Evolutionary conservation across 2,329 filamentous ascomycete species (phyloP).

Genomic region (Trichophyton rubrum): DNA sequence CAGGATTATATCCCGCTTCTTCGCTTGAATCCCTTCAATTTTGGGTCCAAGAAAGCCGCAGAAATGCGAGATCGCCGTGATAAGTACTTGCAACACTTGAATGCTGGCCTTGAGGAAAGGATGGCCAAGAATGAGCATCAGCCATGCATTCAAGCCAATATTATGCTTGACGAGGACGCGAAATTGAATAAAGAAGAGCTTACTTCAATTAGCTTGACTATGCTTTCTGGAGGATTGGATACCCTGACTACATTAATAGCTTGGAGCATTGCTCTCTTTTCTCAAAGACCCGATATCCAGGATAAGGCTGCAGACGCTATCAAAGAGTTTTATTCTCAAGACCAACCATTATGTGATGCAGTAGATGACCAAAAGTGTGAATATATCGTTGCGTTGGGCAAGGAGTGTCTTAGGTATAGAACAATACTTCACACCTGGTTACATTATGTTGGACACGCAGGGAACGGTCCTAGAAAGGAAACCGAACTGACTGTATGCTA

Average conservation of each 20-base stretch:
- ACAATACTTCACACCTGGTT: background rate
- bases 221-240: slow-evolving; percentile 55
- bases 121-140: slow-evolving; percentile 50
- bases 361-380: slow-evolving; percentile 52
- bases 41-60: slow-evolving; percentile 45
- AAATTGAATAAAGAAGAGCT: slow-evolving; percentile 51
- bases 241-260: slow-evolving; percentile 54
- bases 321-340: slow-evolving; percentile 38
- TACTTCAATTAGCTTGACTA: slow-evolving; percentile 53
- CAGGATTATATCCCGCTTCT: slow-evolving; percentile 51
- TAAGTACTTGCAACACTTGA: slow-evolving; percentile 46
- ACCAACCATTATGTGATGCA: slow-evolving; percentile 47
- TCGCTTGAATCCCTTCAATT: slow-evolving; percentile 48
- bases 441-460: background rate
- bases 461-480: background rate
- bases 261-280: slow-evolving; percentile 51
- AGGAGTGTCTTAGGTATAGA: slow-evolving; percentile 44
- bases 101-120: slow-evolving; percentile 46
- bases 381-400: slow-evolving; percentile 52
- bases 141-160: slow-evolving; percentile 55
- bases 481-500: slow-evolving; percentile 7
- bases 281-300: slow-evolving; percentile 50
- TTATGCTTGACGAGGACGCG: slow-evolving; percentile 51
- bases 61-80: slow-evolving; percentile 50
- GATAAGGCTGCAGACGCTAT: slow-evolving; percentile 48